Evolutionary conservation across 805 yeast species (phyloP), one percentile per base, ranked within the genome.

Genomic region (Candida boleticola): DNA sequence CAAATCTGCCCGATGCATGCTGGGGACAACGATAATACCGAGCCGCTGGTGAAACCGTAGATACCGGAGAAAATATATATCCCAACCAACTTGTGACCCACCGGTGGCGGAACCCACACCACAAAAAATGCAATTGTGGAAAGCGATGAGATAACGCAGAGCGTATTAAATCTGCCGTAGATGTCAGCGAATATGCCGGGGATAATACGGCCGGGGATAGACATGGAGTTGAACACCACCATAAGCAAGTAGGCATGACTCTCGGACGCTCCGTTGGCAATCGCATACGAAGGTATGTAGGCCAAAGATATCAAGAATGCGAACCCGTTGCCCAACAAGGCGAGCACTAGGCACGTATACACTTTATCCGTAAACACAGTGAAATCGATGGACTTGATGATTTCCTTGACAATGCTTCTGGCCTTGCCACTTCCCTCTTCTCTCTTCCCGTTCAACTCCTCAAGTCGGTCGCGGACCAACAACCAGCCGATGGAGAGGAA

Each of bases 1-100:
- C 58, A 44, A 35, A 60, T 57, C 37, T 49, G 59, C n/a, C 61
- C 60, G 10, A 58, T 55, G 41, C 56, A 55, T 14, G 58, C 52
- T 10, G 61, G 64, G 6, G 56, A 39, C 22, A 55, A 47, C 14
- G 58, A 52, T 33, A 57, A 48, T 4, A 50, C 52, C 10, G 62
- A 58, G 7, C 63, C 66, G n/a, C 61, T 57, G 14, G 55, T 53
- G 32, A 58, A 60, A 16, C 64, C 66, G 46, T 53, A 60, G 7
- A 44, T 20, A 4, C 55, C 63, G 1, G 63, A 47, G 42, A 58
- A 60, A 3, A 54, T 47, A 40, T 45, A 56, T 14, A 61, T 41
- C 23, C 61, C 63, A 1, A 39, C 48, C 19, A 49, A 25, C 4
- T 54, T 50, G 39, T 58, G 64, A 3, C 61, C 58, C 13, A 58